phyloP scores from a whole-genome alignment of 352 stramenopile genomes.

The Phytophthora aleatoria region DNA sequence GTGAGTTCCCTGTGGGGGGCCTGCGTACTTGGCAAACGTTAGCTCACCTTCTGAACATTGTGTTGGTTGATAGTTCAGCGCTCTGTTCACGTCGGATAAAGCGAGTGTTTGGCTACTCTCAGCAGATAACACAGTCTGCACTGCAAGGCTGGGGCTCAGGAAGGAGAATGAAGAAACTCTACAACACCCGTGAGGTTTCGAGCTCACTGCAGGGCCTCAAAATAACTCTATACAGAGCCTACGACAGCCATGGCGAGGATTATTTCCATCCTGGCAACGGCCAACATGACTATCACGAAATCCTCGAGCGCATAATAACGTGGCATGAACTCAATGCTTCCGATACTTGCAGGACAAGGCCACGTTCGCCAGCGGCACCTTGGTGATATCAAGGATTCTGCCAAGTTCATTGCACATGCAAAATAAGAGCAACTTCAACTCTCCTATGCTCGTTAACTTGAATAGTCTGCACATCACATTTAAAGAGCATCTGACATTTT shows the following conservation, averaged over 20 bases:
- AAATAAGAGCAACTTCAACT: slow-evolving; percentile 2
- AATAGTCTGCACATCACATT: neutral
- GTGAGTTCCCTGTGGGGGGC: neutral
- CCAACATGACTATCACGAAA: neutral
- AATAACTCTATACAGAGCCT: slow-evolving; percentile 23
- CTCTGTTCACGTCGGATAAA: slow-evolving; percentile 1
- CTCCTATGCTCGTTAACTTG: neutral
- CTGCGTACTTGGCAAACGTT: neutral
- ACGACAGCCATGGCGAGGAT: neutral
- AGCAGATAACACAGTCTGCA: slow-evolving; percentile 12
- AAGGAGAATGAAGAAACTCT: slow-evolving; percentile 27
- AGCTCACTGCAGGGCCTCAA: slow-evolving; percentile 23
- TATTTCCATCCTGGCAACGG: slow-evolving; percentile 8
- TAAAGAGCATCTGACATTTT: neutral
- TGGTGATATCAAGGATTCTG: neutral
- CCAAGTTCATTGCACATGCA: neutral
- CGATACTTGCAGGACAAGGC: slow-evolving; percentile 11
- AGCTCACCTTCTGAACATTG: slow-evolving; percentile 28
- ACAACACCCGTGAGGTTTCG: slow-evolving; percentile 2
- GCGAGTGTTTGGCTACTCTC: neutral
- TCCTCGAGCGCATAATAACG: neutral
- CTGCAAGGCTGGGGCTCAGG: neutral
- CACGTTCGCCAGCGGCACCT: slow-evolving; percentile 7
- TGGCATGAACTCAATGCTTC: slow-evolving; percentile 1
- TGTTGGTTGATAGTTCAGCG: neutral